Evolutionary conservation across 2,329 filamentous ascomycete species (phyloP), one percentile per base, ranked within the genome.

Genomic region (Akanthomyces dipterigenus): DNA sequence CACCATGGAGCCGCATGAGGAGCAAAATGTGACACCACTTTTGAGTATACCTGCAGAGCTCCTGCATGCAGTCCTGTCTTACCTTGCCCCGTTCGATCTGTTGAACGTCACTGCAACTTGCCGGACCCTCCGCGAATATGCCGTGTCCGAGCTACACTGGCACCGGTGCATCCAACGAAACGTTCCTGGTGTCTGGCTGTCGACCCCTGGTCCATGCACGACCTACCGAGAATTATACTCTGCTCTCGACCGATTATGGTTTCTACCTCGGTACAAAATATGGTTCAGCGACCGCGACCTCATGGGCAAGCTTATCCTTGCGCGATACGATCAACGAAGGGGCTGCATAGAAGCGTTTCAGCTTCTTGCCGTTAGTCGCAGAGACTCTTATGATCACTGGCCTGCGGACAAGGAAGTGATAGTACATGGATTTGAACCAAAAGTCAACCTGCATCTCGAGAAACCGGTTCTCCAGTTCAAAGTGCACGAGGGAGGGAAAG

Each of bases 211-310:
- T 7, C 87, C 88, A 7, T 87, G 82, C 68, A 67, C 75, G 2
- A 86, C 80, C 26, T 96, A 87, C 73, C 84, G 84, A 62, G 81
- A 88, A 28, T 82, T 96, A 2, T 96, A 89, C 71, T 77, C 82
- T 46, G 81, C 86, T 22, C 89, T 95, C 70, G 83, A 95, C 65
- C 88, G 88, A 0, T 85, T 88, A 67, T 97, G 93, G 93, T 96
- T 96, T 69, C 78, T 97, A 1, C 81, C 90, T 0, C 85, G 83
- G 56, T 80, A 90, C 70, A 93, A 90, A 73, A 78, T 97, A 65
- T 97, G 93, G 93, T 93, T 96, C 69, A 84, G 86, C 63, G 91
- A 96, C 72, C 81, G 79, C 2, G 82, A 87, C 34, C 80, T 91
- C 53, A 87, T 83, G 1, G 93, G 93, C 0, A 89, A 88, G 70